Conservation (phyloP, 345 rosid genomes). For the Luvunga scandens region DNA sequence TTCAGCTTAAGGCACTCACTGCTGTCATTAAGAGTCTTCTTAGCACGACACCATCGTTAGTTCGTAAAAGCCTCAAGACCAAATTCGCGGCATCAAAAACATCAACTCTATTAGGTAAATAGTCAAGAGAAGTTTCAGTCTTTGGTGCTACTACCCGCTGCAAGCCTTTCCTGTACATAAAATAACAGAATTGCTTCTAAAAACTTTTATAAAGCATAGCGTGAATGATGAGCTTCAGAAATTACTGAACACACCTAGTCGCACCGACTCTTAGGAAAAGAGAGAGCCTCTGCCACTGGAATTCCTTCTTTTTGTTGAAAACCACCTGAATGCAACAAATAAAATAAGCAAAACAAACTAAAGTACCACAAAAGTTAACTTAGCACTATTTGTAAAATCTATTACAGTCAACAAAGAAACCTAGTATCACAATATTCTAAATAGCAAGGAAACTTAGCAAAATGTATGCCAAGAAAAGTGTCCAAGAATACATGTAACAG, state of each 20-base stretch:
- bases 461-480: neutral
- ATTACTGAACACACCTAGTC: slow-evolving; percentile 42
- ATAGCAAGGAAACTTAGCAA: slow-evolving; percentile 1
- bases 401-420: neutral
- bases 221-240: neutral
- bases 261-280: slow-evolving; percentile 68
- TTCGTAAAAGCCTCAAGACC: slow-evolving; percentile 65
- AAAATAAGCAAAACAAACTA: slow-evolving; percentile 14
- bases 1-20: slow-evolving; percentile 46
- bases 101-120: slow-evolving; percentile 35
- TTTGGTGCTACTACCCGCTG: slow-evolving; percentile 32
- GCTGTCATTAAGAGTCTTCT: slow-evolving; percentile 90
- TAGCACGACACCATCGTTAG: slow-evolving; percentile 74
- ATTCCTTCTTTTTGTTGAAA: slow-evolving; percentile 74
- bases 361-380: slow-evolving; percentile 10
- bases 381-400: neutral
- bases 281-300: slow-evolving; percentile 79
- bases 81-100: slow-evolving; percentile 45
- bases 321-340: slow-evolving; percentile 51
- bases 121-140: slow-evolving; percentile 34
- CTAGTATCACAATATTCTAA: neutral
- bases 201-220: neutral
- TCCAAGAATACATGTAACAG: neutral
- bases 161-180: slow-evolving; percentile 51
- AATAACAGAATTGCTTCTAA: neutral